Base-by-base conservation (phyloP, 768 basidiomycete species). In the Auricularia cornea region DNA sequence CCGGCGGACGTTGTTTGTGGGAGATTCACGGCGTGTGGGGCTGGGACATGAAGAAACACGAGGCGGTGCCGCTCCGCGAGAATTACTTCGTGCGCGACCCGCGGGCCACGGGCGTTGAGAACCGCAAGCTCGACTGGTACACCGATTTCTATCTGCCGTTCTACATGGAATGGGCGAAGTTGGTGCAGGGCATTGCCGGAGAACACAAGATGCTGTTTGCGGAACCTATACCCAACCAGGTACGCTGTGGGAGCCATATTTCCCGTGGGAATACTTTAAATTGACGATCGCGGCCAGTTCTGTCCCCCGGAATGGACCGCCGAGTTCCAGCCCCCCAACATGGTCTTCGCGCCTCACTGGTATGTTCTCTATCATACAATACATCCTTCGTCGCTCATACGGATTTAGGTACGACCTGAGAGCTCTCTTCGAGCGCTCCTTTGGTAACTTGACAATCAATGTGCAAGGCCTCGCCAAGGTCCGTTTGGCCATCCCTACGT, bases 201-300 rank as follows among this genome's bases (percentile, higher is more conserved):
- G 75, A 74, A 3, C 79, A 83, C 4, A 88, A 87, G 68, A 65
- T 70, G 61, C 73, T 88, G 0, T 91, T 96, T 66, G 80, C 87
- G 0, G 96, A 96, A 68, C 83, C 88, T 20, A 89, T 99, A 66
- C 96, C 97, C 6, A 99, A 99, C 68, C 96, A 99, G 79, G 92
- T 92, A 60, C 23, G 67, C 54, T 52, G 26, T 10, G n/a, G n/a
- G n/a, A n/a, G n/a, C n/a, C n/a, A n/a, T n/a, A n/a, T n/a, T n/a
- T n/a, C n/a, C n/a, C n/a, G n/a, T n/a, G n/a, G n/a, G n/a, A n/a
- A n/a, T n/a, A n/a, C n/a, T n/a, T n/a, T n/a, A 38, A 8, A 38
- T 38, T 38, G 16, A 10, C 35, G 35, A 38, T 38, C n/a, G n/a
- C n/a, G n/a, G n/a, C n/a, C 60, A 95, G 92, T 90, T 88, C 69